Evolutionary conservation across 2,329 filamentous ascomycete genomes (phyloP).

Genomic region (Penicillium paneum): DNA sequence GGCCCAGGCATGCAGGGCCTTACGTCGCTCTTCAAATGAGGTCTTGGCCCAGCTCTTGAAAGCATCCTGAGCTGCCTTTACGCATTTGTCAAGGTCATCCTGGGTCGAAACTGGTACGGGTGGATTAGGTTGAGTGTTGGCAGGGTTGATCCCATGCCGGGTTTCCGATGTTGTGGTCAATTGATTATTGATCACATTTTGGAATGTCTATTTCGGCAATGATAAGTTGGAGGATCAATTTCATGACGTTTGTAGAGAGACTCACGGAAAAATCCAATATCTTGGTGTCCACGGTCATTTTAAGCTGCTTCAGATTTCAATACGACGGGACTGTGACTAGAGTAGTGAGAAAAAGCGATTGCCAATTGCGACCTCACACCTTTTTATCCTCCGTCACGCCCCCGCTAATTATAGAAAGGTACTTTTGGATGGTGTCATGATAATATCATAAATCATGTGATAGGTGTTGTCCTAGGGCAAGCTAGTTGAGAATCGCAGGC

Average conservation of each 20-base stretch:
- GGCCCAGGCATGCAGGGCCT: conserved; percentile 33
- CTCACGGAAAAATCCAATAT: conserved; percentile 11
- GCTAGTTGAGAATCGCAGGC: too few relatives aligned
- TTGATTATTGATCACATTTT: conserved; percentile 54
- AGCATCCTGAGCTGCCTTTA: conserved; percentile 48
- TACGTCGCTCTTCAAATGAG: conserved; percentile 33
- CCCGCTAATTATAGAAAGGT: too few relatives aligned
- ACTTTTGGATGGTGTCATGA: too few relatives aligned
- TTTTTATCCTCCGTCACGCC: too few relatives aligned
- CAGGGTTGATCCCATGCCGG: conserved; percentile 52
- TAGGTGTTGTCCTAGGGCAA: too few relatives aligned
- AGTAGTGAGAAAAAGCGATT: neutral
- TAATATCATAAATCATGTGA: too few relatives aligned
- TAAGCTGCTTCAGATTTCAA: neutral
- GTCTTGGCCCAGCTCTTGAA: conserved; percentile 48
- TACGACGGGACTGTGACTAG: too few relatives aligned
- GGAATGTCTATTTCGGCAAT: conserved; percentile 38
- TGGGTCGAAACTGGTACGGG: conserved; percentile 51
- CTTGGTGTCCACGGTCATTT: neutral
- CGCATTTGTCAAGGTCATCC: conserved; percentile 52
- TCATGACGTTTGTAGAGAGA: too few relatives aligned
- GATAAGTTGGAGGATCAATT: neutral
- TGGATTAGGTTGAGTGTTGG: conserved; percentile 49
- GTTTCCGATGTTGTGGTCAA: conserved; percentile 44
- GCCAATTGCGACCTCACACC: too few relatives aligned